Conservation (phyloP, 2,329 filamentous ascomycete species). For the Microcyclospora tardicrescens region DNA sequence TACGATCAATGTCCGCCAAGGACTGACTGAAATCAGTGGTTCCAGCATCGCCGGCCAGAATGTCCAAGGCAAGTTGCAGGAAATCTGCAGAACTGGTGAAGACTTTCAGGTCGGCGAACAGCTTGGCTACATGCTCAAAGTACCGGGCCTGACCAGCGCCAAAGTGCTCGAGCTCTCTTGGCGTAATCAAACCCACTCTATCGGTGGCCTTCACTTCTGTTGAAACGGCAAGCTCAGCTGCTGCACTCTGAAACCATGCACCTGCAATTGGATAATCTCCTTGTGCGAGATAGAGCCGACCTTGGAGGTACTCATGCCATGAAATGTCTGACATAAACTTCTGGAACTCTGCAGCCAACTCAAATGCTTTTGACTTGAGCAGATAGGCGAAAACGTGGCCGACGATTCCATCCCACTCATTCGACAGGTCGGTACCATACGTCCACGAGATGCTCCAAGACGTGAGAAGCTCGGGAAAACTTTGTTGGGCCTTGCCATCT, state of each 20-base stretch:
- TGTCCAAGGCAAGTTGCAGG: conserved; percentile 36
- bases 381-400: conserved; percentile 31
- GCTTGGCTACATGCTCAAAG: conserved; percentile 68
- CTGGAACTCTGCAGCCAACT: conserved; percentile 51
- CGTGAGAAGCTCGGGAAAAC: conserved; percentile 25
- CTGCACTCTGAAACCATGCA: conserved; percentile 66
- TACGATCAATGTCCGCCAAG: conserved; percentile 14
- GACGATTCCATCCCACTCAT: conserved; percentile 27
- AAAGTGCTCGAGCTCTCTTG: conserved; percentile 55
- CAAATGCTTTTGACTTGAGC: conserved; percentile 29
- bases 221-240: conserved; percentile 17
- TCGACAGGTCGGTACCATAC: conserved; percentile 25
- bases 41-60: conserved; percentile 7
- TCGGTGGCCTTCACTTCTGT: conserved; percentile 34
- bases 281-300: conserved; percentile 60
- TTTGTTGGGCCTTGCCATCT: conserved; percentile 8
- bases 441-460: conserved; percentile 36
- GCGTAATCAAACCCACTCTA: conserved; percentile 46
- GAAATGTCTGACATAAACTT: conserved; percentile 45
- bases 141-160: conserved; percentile 69
- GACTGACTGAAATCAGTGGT: conserved; percentile 9
- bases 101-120: conserved; percentile 67
- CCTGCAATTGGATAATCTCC: conserved; percentile 64
- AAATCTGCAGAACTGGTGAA: conserved; percentile 78
- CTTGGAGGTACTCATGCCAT: conserved; percentile 68